phyloP scores from a whole-genome alignment of 2,329 filamentous ascomycete genomes.

The Celoporthe dispersa region DNA sequence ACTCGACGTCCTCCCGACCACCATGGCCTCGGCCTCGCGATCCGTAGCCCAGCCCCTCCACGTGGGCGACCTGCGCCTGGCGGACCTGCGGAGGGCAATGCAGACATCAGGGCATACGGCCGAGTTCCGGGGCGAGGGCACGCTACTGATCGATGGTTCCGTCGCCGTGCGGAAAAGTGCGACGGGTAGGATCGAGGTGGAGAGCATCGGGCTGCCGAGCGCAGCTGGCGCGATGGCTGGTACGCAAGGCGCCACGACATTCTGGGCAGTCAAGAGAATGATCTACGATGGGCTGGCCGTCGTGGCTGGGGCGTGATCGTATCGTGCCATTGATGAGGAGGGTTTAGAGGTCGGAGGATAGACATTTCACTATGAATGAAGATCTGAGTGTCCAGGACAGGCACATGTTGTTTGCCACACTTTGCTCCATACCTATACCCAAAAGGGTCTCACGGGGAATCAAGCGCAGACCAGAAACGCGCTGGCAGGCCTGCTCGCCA shows the following conservation, averaged over 20 bases:
- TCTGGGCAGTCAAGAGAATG: conserved; percentile 85
- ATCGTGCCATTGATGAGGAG: background rate
- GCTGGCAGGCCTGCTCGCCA: background rate
- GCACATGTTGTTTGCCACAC: background rate
- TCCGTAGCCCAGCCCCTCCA: conserved; percentile 86
- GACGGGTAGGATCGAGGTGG: conserved; percentile 86
- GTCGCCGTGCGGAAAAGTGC: conserved; percentile 89
- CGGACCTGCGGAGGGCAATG: conserved; percentile 85
- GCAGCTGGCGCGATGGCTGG: conserved; percentile 45
- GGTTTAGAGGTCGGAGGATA: background rate
- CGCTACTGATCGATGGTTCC: conserved; percentile 82
- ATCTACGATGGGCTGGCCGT: conserved; percentile 95
- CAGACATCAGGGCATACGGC: conserved; percentile 80
- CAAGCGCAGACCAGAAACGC: background rate
- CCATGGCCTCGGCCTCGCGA: conserved; percentile 72
- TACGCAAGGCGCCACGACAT: conserved; percentile 65
- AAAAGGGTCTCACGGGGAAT: no score
- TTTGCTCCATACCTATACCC: background rate
- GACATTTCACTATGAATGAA: background rate
- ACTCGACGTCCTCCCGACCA: conserved; percentile 59
- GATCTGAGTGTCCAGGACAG: background rate
- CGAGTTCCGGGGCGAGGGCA: conserved; percentile 93
- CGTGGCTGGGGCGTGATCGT: conserved; percentile 71
- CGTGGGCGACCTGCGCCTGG: conserved; percentile 88
- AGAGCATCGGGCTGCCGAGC: conserved; percentile 68